Percentiles rank a stretch among this genome's conserved stretches.
These are phyloP conservation scores for Themeda triandra DNA, from an alignment of 176 grass and related monocot species.

Conservation along the genomic window DNA sequence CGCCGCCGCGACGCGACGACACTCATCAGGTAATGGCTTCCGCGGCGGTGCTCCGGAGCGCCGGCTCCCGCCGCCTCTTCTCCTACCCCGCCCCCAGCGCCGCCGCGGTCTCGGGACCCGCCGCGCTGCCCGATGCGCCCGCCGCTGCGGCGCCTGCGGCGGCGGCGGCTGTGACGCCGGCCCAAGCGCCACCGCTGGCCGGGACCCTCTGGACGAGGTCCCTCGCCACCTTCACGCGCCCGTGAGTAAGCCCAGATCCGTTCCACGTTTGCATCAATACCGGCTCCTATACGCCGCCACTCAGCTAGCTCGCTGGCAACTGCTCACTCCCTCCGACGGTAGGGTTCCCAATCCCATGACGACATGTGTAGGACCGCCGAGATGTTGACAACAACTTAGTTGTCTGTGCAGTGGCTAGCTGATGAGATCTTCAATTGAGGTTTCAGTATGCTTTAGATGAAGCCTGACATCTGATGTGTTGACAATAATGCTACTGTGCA, in stretches of 20 bases:
- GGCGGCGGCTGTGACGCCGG: neutral
- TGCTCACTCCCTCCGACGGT: no score
- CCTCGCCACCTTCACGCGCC: constrained; percentile 91
- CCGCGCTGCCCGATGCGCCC: constrained; percentile 19
- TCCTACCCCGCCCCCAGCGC: constrained; percentile 36
- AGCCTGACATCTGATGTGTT: no score
- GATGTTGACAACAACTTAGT: no score
- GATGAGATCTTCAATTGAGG: no score
- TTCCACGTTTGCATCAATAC: no score
- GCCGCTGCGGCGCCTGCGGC: neutral
- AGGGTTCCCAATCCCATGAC: no score
- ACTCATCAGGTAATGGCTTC: constrained; percentile 52
- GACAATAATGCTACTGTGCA: no score
- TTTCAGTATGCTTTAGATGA: no score
- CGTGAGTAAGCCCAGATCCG: constrained; percentile 48
- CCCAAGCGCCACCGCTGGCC: neutral
- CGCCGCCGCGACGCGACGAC: constrained; percentile 9
- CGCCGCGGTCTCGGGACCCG: constrained; percentile 26
- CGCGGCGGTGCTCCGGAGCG: constrained; percentile 39
- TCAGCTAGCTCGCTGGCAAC: no score
- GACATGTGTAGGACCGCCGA: no score
- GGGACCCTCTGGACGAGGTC: constrained; percentile 54
- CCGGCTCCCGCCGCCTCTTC: constrained; percentile 32
- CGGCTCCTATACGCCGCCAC: no score
- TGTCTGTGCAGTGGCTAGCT: no score